Percentiles rank a stretch among this genome's conserved stretches.
phyloP scores from a whole-genome alignment of 2,329 filamentous ascomycete species.

The Fusarium lateritium region DNA sequence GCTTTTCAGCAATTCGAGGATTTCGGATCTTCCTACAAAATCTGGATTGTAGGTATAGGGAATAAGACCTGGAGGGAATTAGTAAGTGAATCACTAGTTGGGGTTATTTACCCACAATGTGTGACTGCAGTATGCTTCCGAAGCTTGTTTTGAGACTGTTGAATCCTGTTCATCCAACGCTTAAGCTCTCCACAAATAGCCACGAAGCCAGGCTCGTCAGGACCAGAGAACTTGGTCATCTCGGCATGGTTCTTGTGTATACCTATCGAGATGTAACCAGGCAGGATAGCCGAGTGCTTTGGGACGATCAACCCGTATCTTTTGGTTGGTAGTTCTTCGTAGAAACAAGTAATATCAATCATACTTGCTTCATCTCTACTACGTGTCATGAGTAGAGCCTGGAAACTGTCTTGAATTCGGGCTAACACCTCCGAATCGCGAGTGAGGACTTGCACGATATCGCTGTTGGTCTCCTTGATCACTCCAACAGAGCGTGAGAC shows the following conservation, averaged over 20 bases:
- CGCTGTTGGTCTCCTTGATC: slow-evolving; percentile 37
- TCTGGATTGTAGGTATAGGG: slow-evolving; percentile 28
- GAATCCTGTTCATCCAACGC: slow-evolving; percentile 26
- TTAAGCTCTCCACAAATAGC: slow-evolving; percentile 19
- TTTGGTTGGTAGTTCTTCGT: slow-evolving; percentile 38
- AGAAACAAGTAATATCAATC: slow-evolving; percentile 40
- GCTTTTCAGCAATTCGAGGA: slow-evolving; percentile 14
- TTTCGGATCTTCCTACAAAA: slow-evolving; percentile 29
- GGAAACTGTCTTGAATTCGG: slow-evolving; percentile 28
- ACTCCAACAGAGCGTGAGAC: slow-evolving; percentile 21
- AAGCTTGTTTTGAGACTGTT: background rate
- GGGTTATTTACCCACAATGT: background rate
- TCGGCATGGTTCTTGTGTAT: slow-evolving; percentile 29
- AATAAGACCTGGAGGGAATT: slow-evolving; percentile 11
- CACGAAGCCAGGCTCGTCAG: slow-evolving; percentile 25
- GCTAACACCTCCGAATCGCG: slow-evolving; percentile 36
- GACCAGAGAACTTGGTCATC: slow-evolving; percentile 26
- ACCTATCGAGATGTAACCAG: slow-evolving; percentile 13
- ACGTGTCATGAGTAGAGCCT: slow-evolving; percentile 11
- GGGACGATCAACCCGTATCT: slow-evolving; percentile 20
- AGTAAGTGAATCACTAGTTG: background rate
- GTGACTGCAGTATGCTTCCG: background rate
- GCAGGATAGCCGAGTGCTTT: slow-evolving; percentile 30
- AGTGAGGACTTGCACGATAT: slow-evolving; percentile 18
- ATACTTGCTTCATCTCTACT: background rate